A percentile compares a stretch with the other conserved stretches of the same genome.
phyloP scores from a whole-genome alignment of 352 stramenopile genomes.

The Bremia lactucae region DNA sequence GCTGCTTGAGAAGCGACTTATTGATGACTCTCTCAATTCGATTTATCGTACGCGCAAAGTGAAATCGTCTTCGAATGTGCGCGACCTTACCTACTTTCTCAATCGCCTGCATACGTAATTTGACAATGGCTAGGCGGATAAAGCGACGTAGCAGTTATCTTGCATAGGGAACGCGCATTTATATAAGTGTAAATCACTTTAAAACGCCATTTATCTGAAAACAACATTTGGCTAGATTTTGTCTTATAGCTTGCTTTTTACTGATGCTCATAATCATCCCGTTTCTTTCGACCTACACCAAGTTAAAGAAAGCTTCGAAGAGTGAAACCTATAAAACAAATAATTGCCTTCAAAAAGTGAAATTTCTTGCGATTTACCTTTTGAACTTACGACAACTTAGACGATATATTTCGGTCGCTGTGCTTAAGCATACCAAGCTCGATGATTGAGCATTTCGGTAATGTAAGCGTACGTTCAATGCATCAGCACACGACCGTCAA shows the following conservation, averaged over 20 bases:
- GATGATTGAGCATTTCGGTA: slow-evolving; percentile 67
- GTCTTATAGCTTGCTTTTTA: too few species aligned
- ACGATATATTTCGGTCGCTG: slow-evolving; percentile 57
- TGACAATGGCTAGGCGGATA: not conserved
- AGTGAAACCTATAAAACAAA: too few species aligned
- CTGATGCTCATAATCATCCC: too few species aligned
- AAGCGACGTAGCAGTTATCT: not conserved
- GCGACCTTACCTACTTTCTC: slow-evolving; percentile 52
- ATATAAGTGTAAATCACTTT: too few species aligned
- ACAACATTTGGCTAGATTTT: too few species aligned
- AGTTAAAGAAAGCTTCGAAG: too few species aligned
- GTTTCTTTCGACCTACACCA: too few species aligned
- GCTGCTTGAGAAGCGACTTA: slow-evolving; percentile 33
- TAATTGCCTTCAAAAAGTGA: slow-evolving; percentile 56
- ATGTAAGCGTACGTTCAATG: slow-evolving; percentile 53
- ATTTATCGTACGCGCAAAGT: slow-evolving; percentile 57
- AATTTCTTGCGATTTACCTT: slow-evolving; percentile 74
- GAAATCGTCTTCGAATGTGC: slow-evolving; percentile 23
- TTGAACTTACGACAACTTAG: slow-evolving; percentile 47
- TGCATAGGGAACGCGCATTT: not conserved
- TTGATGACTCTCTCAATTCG: slow-evolving; percentile 66
- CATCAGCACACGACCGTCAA: slow-evolving; percentile 65
- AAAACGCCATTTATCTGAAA: too few species aligned
- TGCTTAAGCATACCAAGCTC: slow-evolving; percentile 67
- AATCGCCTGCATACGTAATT: slow-evolving; percentile 26